Evolutionary conservation across 2,329 filamentous ascomycete genomes (phyloP).

Genomic region (Sclerotinia borealis): DNA sequence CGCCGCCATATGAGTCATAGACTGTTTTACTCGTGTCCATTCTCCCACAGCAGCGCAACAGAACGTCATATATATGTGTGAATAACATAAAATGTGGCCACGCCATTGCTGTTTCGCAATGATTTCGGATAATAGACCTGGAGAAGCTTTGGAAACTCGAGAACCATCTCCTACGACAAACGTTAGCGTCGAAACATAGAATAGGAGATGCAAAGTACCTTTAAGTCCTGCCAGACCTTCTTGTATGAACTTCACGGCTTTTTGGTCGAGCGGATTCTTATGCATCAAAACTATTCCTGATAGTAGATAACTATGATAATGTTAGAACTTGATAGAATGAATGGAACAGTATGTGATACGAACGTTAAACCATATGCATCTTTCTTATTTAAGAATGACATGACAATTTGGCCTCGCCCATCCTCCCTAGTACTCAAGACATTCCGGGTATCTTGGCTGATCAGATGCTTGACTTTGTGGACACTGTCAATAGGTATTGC

Average conservation of each 20-base stretch:
- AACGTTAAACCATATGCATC: slow-evolving; percentile 41
- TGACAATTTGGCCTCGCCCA: slow-evolving; percentile 48
- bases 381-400: slow-evolving; percentile 55
- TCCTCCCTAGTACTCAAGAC: slow-evolving; percentile 46
- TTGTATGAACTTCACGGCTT: slow-evolving; percentile 49
- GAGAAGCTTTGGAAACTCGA: slow-evolving; percentile 20
- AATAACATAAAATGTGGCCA: slow-evolving; percentile 30
- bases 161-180: slow-evolving; percentile 1
- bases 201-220: slow-evolving; percentile 17
- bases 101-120: slow-evolving; percentile 28
- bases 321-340: background rate
- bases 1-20: slow-evolving; percentile 22
- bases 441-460: slow-evolving; percentile 51
- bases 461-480: slow-evolving; percentile 41
- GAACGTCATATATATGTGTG: slow-evolving; percentile 30
- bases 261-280: slow-evolving; percentile 53
- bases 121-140: slow-evolving; percentile 26
- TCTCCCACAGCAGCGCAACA: slow-evolving; percentile 26
- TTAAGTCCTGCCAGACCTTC: slow-evolving; percentile 47
- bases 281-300: slow-evolving; percentile 30
- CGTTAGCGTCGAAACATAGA: background rate
- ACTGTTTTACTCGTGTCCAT: slow-evolving; percentile 27
- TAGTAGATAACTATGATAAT: slow-evolving; percentile 25
- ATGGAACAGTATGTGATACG: slow-evolving; percentile 9
- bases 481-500: slow-evolving; percentile 51